Base-by-base conservation (phyloP, 2,329 filamentous ascomycete genomes). In the Neonectria faginata region DNA sequence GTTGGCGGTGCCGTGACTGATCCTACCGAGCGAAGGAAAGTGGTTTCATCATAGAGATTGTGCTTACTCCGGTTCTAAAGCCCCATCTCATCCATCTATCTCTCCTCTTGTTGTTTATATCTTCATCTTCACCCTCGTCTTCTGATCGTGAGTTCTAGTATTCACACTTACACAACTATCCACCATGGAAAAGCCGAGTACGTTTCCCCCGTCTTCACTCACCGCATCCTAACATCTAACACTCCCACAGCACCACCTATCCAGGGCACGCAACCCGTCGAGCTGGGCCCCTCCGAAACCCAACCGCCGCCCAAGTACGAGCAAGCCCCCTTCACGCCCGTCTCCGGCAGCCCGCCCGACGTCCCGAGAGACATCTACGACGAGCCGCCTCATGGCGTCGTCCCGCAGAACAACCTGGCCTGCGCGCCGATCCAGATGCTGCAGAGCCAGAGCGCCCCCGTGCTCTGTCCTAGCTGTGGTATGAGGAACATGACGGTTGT, bases 121-220 rank as follows among this genome's bases (percentile, higher is more conserved):
- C 47, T n/a, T 22, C 14, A 9, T 27, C 22, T 3, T 25, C 14
- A 11, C 7, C 12, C 44, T 31, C 47, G 8, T 12, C n/a, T 8
- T 50, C 31, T 11, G 16, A 3, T 20, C 27, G n/a, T 18, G 6
- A 31, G 12, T 14, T 8, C n/a, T 12, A 9, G 29, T 29, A 50
- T 31, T 31, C 11, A 27, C 9, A 31, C 47, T 41, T 27, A 44
- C 20, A n/a, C 16, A 9, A n/a, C 25, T 53, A 42, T 29, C 29
- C 53, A 31, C 31, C 36, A 72, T 72, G 70, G 70, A 72, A 44
- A 69, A 66, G 25, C 45, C 68, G 3, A 67, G 70, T 72, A 66
- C 36, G 68, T 62, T 1, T n/a, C 5, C n/a, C 7, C n/a, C 16
- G 29, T 44, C 8, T 16, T 41, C 31, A 22, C 27, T n/a, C 5